These are phyloP conservation scores for Cryptococcus jaspeensis DNA, from an alignment of 1,284 basidiomycete genomes.

Conservation along the genomic window DNA sequence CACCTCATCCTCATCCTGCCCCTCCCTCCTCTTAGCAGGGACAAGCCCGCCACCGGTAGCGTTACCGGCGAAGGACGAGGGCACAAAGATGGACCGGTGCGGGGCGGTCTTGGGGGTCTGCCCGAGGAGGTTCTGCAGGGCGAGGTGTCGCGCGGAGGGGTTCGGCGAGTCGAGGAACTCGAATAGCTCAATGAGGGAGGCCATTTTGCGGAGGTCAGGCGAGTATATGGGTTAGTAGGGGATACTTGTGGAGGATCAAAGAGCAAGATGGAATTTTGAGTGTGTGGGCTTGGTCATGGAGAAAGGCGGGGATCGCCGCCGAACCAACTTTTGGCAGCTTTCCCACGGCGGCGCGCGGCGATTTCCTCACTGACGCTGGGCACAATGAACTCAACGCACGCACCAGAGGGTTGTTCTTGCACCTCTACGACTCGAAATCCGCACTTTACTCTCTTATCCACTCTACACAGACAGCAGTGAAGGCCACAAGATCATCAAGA, in stretches of 20 bases:
- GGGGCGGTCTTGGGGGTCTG: slow-evolving; percentile 73
- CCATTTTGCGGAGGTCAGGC: slow-evolving; percentile 29
- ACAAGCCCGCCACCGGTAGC: slow-evolving; percentile 56
- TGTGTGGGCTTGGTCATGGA: background rate
- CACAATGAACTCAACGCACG: background rate
- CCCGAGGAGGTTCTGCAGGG: slow-evolving; percentile 75
- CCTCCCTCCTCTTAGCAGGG: slow-evolving; percentile 38
- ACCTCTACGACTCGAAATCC: background rate
- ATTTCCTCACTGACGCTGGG: no score
- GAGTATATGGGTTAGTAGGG: background rate
- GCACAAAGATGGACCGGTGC: slow-evolving; percentile 72
- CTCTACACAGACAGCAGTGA: no score
- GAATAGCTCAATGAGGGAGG: slow-evolving; percentile 63
- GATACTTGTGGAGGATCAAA: background rate
- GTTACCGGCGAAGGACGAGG: slow-evolving; percentile 32
- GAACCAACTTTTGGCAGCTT: background rate
- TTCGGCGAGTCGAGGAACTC: slow-evolving; percentile 84
- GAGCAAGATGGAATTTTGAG: background rate
- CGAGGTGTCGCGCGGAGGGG: slow-evolving; percentile 80
- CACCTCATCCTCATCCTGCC: slow-evolving; percentile 60
- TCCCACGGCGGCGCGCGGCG: slow-evolving; percentile 23
- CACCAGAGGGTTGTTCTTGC: background rate
- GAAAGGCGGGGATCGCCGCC: background rate
- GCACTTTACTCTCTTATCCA: no score
- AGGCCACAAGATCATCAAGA: no score